Evolutionary conservation across 306 rosid species (phyloP).

Genomic region (Oemleria cerasiformis): DNA sequence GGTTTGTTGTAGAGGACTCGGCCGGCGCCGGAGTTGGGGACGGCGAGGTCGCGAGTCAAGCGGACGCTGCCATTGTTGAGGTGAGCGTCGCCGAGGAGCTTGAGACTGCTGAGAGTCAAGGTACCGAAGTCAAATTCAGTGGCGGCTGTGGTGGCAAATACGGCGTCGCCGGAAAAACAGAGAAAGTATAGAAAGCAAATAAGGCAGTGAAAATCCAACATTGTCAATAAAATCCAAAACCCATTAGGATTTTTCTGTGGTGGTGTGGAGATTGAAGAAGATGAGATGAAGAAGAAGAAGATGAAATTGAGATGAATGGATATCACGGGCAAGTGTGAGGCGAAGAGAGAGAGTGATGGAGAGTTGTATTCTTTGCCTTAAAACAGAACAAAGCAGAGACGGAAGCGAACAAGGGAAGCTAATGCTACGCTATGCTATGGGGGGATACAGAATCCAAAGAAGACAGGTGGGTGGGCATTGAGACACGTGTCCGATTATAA

Average conservation of each 20-base stretch:
- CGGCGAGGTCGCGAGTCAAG: conserved; percentile 91
- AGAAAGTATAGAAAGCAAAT: not conserved
- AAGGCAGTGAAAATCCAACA: conserved; percentile 38
- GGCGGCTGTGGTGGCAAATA: not conserved
- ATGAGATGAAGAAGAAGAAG: conserved; percentile 15
- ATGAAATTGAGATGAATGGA: conserved; percentile 7
- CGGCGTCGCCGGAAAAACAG: not conserved
- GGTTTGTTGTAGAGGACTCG: conserved; percentile 71
- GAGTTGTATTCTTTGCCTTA: conserved; percentile 30
- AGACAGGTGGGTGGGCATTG: conserved; percentile 44
- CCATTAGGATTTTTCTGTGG: conserved; percentile 23
- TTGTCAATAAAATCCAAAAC: conserved; percentile 24
- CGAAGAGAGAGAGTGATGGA: conserved; percentile 11
- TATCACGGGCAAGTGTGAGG: conserved; percentile 29
- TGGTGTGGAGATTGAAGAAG: not conserved
- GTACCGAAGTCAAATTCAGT: conserved; percentile 86
- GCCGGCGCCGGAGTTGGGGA: conserved; percentile 83
- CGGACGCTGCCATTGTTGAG: conserved; percentile 71
- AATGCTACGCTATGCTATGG: not conserved
- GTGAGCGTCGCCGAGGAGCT: conserved; percentile 94
- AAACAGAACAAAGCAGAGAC: conserved; percentile 11
- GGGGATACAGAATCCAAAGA: conserved; percentile 55
- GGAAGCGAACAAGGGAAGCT: conserved; percentile 39
- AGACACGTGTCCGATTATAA: conserved; percentile 55
- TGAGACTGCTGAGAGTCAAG: conserved; percentile 55